Evolutionary conservation across 208 protist species (phyloP).

Genomic region (Phytomonas sp.): DNA sequence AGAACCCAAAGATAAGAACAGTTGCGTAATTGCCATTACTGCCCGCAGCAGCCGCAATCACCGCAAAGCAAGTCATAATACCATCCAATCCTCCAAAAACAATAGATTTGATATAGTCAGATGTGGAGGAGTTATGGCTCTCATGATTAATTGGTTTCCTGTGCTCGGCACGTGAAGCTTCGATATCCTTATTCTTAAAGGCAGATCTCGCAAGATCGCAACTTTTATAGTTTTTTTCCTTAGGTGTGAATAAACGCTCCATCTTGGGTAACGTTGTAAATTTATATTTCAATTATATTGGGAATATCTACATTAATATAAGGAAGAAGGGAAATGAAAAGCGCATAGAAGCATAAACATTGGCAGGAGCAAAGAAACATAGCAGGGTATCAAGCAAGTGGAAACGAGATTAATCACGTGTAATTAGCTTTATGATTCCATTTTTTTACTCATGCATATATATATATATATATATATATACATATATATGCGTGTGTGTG

Average conservation of each 20-base stretch:
- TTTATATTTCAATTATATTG: constrained; percentile 1
- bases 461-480: constrained; percentile 7
- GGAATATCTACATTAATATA: constrained; percentile 12
- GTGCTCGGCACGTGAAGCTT: constrained; percentile 74
- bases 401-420: neutral
- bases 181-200: constrained; percentile 55
- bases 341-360: neutral
- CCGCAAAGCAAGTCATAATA: constrained; percentile 94
- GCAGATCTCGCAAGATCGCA: constrained; percentile 47
- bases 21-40: constrained; percentile 75
- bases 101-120: constrained; percentile 91
- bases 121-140: constrained; percentile 73
- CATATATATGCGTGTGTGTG: neutral
- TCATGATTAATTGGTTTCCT: constrained; percentile 68
- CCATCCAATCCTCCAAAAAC: constrained; percentile 94
- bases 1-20: constrained; percentile 90
- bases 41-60: constrained; percentile 86
- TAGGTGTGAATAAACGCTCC: constrained; percentile 16
- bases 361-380: constrained; percentile 9
- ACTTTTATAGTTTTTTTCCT: constrained; percentile 54
- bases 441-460: neutral
- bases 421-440: neutral
- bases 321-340: constrained; percentile 4
- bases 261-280: constrained; percentile 5
- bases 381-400: neutral